These are phyloP conservation scores for Haplographium delicatum DNA, from an alignment of 495 filamentous ascomycete genomes.

Conservation along the genomic window DNA sequence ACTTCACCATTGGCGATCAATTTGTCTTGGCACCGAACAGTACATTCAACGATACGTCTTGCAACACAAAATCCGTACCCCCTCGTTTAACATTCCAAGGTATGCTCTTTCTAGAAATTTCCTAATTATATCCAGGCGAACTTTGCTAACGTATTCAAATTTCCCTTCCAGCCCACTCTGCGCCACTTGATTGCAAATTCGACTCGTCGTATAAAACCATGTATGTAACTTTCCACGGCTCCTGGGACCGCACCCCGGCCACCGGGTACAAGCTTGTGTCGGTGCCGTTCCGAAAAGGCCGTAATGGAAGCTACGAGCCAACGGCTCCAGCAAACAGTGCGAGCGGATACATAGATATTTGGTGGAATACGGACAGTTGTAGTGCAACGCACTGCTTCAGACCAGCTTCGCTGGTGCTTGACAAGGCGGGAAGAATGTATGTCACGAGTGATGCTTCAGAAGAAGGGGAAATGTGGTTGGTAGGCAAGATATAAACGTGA, in stretches of 20 bases:
- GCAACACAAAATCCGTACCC: background rate
- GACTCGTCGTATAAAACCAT: background rate
- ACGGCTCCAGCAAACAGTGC: background rate
- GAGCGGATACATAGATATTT: background rate
- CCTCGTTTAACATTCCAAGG: background rate
- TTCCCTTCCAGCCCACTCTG: background rate
- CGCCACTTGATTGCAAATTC: background rate
- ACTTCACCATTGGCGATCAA: background rate
- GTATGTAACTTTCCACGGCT: constrained; percentile 2
- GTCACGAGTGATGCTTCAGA: background rate
- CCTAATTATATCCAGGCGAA: no score
- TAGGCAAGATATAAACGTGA: background rate
- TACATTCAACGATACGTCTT: background rate
- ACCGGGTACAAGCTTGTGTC: background rate
- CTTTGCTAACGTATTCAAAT: no score
- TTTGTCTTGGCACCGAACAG: background rate
- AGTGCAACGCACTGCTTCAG: background rate
- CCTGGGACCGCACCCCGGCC: background rate
- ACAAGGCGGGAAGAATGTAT: background rate
- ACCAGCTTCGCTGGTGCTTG: background rate
- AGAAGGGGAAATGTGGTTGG: background rate
- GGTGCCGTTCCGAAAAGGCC: background rate
- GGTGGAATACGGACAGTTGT: background rate
- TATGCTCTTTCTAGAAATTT: no score
- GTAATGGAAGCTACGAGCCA: background rate